Base-by-base conservation (phyloP, 1,284 basidiomycete genomes). In the Inonotus obliquus region DNA sequence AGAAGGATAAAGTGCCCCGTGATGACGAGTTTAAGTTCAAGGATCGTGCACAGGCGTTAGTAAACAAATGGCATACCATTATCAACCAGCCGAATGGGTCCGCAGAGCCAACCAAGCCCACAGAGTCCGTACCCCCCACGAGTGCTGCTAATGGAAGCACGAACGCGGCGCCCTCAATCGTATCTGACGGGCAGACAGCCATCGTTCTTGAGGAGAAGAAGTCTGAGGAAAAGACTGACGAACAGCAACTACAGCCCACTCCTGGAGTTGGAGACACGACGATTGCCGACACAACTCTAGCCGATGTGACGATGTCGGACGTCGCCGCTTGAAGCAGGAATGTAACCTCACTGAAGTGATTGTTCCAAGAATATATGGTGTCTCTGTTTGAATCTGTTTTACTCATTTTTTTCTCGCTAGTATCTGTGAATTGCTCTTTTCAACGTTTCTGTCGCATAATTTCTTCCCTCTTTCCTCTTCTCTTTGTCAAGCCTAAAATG, bases 11-110 rank as follows among this genome's bases (percentile, higher is more conserved):
- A 70, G 86, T 97, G 25, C 94, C 96, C 13, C 80, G 86, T 61
- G 90, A 98, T 70, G 87, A 85, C 39, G 87, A 96, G 72, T 93
- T 88, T 80, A 82, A 91, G 67, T 96, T 98, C 81, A 87, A 87
- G 59, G 82, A 87, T 27, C 88, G 96, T 54, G 88, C 89, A 1
- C 84, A 85, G 68, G 80, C 79, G 1, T 75, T 91, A 25, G 87
- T 92, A 44, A 84, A 91, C 69, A 85, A 83, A 68, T 92, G 90
- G 89, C 85, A 88, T 65, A 79, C 79, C 32, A 82, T 25, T 32
- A 37, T 65, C 13, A 48, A 59, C 48, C 23, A 56, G 38, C 45
- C 32, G 19, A 57, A 56, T 19, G 55, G 39, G 10, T 25, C 39
- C 19, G 44, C 59, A 25, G 59, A 60, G n/a, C n/a, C 47, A 10